phyloP scores from a whole-genome alignment of 768 basidiomycete species.

The Lentinula boryana region DNA sequence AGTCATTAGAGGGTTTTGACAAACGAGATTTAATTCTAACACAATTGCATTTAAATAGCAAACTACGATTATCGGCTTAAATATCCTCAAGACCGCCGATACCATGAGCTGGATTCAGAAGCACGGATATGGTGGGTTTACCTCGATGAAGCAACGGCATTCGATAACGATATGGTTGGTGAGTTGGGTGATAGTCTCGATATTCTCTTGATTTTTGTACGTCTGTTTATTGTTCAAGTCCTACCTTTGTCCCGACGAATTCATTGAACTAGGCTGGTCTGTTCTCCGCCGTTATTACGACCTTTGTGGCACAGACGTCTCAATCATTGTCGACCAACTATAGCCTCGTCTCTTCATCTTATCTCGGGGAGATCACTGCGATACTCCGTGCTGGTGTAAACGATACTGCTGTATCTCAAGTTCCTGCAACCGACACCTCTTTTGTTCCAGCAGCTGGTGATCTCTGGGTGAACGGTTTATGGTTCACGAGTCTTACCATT shows the following conservation, averaged over 20 bases:
- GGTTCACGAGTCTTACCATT: conserved; percentile 40
- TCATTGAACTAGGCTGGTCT: conserved; percentile 34
- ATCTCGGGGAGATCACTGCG: conserved; percentile 24
- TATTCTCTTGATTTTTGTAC: conserved; percentile 30
- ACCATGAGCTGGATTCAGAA: conserved; percentile 21
- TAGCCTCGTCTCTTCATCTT: conserved; percentile 15
- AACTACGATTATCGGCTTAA: neutral
- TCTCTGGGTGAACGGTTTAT: conserved; percentile 11
- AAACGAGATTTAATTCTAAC: neutral
- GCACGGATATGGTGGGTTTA: conserved; percentile 35
- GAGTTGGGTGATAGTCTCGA: conserved; percentile 37
- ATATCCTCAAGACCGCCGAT: neutral
- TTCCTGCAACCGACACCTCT: conserved; percentile 21
- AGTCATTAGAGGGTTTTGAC: neutral
- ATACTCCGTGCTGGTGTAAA: conserved; percentile 16
- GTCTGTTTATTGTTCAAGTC: neutral
- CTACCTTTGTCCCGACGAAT: neutral
- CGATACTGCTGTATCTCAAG: conserved; percentile 8
- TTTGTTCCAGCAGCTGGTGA: conserved; percentile 29
- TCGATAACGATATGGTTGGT: conserved; percentile 24
- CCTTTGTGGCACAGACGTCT: conserved; percentile 32
- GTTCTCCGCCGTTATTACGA: conserved; percentile 32
- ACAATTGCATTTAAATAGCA: neutral
- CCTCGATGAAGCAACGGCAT: conserved; percentile 24
- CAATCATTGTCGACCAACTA: conserved; percentile 23